These are phyloP conservation scores for Coemansia sp. DNA, from an alignment of 192 early-diverging fungal species.

Conservation along the genomic window DNA sequence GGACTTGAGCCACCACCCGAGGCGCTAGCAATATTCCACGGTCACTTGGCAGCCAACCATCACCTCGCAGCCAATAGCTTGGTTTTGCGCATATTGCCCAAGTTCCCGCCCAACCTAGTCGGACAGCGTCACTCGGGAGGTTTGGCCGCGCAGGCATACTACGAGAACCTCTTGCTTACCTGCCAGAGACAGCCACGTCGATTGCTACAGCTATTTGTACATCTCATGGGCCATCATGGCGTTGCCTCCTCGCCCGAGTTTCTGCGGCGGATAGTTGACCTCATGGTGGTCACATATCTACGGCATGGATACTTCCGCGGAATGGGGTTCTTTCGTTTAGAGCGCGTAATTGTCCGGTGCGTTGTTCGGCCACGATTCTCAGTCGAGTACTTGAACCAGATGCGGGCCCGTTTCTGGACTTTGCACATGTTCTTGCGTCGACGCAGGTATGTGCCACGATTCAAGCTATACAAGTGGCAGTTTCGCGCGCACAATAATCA, in stretches of 20 bases:
- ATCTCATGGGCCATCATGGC: slow-evolving; percentile 28
- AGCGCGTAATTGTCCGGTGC: slow-evolving; percentile 19
- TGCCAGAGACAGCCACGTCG: neutral
- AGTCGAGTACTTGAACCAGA: neutral
- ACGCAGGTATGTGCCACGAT: slow-evolving; percentile 19
- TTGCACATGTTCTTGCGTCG: slow-evolving; percentile 45
- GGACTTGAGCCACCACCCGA: slow-evolving; percentile 24
- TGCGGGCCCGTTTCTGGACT: slow-evolving; percentile 32
- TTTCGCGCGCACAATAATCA: slow-evolving; percentile 4
- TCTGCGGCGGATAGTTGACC: slow-evolving; percentile 9
- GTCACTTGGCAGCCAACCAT: slow-evolving; percentile 11
- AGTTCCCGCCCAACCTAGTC: slow-evolving; percentile 10
- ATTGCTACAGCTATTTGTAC: slow-evolving; percentile 18
- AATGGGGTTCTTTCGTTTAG: slow-evolving; percentile 32
- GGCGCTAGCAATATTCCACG: slow-evolving; percentile 14
- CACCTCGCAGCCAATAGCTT: neutral
- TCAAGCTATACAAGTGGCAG: slow-evolving; percentile 17
- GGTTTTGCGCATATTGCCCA: slow-evolving; percentile 14
- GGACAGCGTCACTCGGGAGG: neutral
- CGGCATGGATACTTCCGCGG: slow-evolving; percentile 20
- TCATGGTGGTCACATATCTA: slow-evolving; percentile 12
- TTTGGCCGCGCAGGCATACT: slow-evolving; percentile 13
- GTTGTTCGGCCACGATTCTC: slow-evolving; percentile 22
- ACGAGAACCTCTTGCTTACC: slow-evolving; percentile 21
- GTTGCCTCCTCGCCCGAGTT: slow-evolving; percentile 5